phyloP scores from a whole-genome alignment of 2,329 filamentous ascomycete species.

The Eutypa lata region DNA sequence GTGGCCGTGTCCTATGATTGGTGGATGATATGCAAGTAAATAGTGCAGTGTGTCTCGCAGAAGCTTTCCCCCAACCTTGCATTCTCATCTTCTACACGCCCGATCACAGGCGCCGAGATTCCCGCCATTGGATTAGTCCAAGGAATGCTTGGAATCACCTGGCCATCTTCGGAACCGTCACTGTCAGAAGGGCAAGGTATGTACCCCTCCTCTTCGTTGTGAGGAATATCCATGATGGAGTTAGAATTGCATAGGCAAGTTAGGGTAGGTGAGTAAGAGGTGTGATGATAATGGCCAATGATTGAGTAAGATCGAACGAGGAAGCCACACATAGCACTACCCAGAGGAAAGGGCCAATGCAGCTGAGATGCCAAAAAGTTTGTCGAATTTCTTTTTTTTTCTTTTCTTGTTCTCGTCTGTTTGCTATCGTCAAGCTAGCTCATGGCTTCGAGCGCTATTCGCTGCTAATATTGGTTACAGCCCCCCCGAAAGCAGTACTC shows the following conservation, averaged over 20 bases:
- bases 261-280: constrained; percentile 10
- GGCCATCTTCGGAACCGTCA: constrained; percentile 9
- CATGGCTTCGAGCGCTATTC: constrained; percentile 60
- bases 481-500: constrained; percentile 39
- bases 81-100: constrained; percentile 18
- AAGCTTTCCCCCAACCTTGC: constrained; percentile 12
- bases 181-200: constrained; percentile 14
- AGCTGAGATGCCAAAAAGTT: constrained; percentile 42
- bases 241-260: constrained; percentile 15
- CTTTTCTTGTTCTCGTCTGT: constrained; percentile 40
- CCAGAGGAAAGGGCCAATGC: constrained; percentile 37
- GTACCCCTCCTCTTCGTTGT: constrained; percentile 15
- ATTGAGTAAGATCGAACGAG: constrained; percentile 11
- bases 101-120: constrained; percentile 11
- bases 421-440: constrained; percentile 78
- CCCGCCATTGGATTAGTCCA: constrained; percentile 4
- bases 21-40: constrained; percentile 3
- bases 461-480: constrained; percentile 55
- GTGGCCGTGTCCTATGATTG: constrained; percentile 4
- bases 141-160: constrained; percentile 11
- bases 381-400: constrained; percentile 41
- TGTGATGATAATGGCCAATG: constrained; percentile 14
- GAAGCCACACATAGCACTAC: constrained; percentile 33
- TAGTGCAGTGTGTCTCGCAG: constrained; percentile 9
- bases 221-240: constrained; percentile 12